Evolutionary conservation across 2,329 filamentous ascomycete genomes (phyloP), one percentile per base, ranked within the genome.

Genomic region (Acephala macrosclerotiorum): DNA sequence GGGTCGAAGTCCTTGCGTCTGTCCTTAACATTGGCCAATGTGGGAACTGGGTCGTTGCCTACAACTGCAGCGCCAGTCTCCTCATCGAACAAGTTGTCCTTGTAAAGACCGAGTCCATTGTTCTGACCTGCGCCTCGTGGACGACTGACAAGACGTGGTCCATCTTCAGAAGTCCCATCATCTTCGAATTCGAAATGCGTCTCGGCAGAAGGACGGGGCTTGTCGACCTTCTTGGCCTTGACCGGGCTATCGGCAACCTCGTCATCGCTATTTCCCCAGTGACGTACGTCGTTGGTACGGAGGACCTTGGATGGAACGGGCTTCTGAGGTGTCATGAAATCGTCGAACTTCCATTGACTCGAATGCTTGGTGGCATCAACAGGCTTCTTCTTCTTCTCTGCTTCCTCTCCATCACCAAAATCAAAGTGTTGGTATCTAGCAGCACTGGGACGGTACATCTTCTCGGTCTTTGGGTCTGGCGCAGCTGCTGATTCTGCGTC

Each of bases 381-480:
- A 49, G 76, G 73, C 16, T 69, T 73, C 68, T 68, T 72, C 61
- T 38, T 56, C 36, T 47, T 33, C 14, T 35, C 61, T 3, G 68
- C 69, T 68, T 81, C 74, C 63, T 87, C 84, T 22, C 81, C 89
- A 70, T 93, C 89, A 65, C 85, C 88, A 75, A 97, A 91, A 66
- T 94, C 90, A 76, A 97, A 97, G 79, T 98, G 95, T 65, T 91
- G 84, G 80, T 89, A 97, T 79, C 93, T 96, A 75, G 88, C 88
- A 2, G 92, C 87, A 77, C 96, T 87, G 7, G 91, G 89, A 74
- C 70, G 84, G 74, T 85, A 84, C 71, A 79, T 83, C 81, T 29
- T 77, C 73, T 33, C 79, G 78, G 63, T 78, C 42, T 79, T 77
- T 18, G 49, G 25, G 56, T 82, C 79, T 45, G 80, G 81, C 80